phyloP scores from a whole-genome alignment of 306 rosid genomes.

The Crataegus laevigata region DNA sequence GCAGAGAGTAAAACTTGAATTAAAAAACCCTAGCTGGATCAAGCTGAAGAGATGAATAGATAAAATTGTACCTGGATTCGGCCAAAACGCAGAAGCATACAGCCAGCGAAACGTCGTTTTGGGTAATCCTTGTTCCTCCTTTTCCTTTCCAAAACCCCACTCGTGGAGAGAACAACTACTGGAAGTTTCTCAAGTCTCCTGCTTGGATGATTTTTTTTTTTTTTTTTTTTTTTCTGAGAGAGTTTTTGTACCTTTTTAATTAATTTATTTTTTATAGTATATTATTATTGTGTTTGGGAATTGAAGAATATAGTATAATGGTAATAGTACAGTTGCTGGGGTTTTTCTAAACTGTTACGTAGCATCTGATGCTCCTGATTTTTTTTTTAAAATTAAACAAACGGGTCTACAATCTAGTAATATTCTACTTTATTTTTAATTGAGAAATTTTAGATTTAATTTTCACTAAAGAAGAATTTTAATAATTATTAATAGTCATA shows the following conservation, averaged over 20 bases:
- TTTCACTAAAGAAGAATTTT: fast-evolving
- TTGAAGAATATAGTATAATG: not conserved
- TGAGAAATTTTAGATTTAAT: fast-evolving
- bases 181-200: conserved; percentile 11
- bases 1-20: not conserved
- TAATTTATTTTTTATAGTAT: not conserved
- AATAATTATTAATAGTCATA: too few relatives aligned
- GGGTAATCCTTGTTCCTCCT: conserved; percentile 1
- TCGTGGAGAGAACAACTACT: not conserved
- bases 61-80: conserved; percentile 12
- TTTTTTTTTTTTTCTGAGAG: not conserved
- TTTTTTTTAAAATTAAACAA: too few relatives aligned
- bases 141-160: not conserved
- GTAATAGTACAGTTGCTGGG: not conserved
- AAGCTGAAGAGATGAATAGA: conserved; percentile 1
- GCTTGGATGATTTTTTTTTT: not conserved
- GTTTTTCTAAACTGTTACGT: not conserved
- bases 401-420: fast-evolving
- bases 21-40: conserved; percentile 20
- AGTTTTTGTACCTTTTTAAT: not conserved
- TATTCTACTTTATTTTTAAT: too few relatives aligned
- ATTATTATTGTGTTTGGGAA: not conserved
- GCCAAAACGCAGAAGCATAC: not conserved
- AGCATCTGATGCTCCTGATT: too few relatives aligned
- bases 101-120: conserved; percentile 3